These are phyloP conservation scores for Beauveria pseudobassiana DNA, from an alignment of 2,329 filamentous ascomycete genomes.

Conservation along the genomic window DNA sequence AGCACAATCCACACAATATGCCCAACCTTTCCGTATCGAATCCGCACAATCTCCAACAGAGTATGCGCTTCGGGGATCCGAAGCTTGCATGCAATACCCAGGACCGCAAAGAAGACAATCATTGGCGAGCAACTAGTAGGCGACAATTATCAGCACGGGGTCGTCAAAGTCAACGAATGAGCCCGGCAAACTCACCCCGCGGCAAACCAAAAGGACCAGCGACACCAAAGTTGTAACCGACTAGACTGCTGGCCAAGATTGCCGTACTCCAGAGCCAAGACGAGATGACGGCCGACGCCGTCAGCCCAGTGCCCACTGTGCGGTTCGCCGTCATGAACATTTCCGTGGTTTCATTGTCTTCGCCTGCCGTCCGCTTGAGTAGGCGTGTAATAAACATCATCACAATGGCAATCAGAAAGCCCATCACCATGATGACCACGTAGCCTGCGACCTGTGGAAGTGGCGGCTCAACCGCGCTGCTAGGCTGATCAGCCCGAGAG, in stretches of 20 bases:
- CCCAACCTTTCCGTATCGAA: slow-evolving; percentile 39
- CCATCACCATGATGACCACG: slow-evolving; percentile 26
- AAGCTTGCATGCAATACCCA: slow-evolving; percentile 44
- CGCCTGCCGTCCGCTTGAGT: slow-evolving; percentile 40
- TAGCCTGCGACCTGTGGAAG: slow-evolving; percentile 24
- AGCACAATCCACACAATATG: slow-evolving; percentile 46
- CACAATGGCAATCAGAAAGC: slow-evolving; percentile 27
- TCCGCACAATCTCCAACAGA: slow-evolving; percentile 43
- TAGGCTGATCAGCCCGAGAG: background rate
- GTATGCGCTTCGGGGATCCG: slow-evolving; percentile 48
- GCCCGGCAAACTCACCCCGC: slow-evolving; percentile 30
- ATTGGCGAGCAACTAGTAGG: slow-evolving; percentile 36
- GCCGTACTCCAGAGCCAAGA: slow-evolving; percentile 49
- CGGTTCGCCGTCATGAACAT: slow-evolving; percentile 51
- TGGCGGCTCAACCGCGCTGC: slow-evolving; percentile 13
- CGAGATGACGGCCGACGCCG: slow-evolving; percentile 45
- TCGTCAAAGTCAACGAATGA: background rate
- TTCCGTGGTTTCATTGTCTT: slow-evolving; percentile 45
- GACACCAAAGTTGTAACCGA: slow-evolving; percentile 47
- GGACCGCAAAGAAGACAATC: slow-evolving; percentile 47
- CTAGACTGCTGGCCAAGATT: slow-evolving; percentile 40
- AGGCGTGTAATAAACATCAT: slow-evolving; percentile 40
- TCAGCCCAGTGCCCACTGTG: slow-evolving; percentile 41
- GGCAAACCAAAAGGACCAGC: slow-evolving; percentile 50
- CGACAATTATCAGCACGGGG: background rate